Evolutionary conservation across 306 rosid genomes (phyloP).

Genomic region (Psophocarpus tetragonolobus): DNA sequence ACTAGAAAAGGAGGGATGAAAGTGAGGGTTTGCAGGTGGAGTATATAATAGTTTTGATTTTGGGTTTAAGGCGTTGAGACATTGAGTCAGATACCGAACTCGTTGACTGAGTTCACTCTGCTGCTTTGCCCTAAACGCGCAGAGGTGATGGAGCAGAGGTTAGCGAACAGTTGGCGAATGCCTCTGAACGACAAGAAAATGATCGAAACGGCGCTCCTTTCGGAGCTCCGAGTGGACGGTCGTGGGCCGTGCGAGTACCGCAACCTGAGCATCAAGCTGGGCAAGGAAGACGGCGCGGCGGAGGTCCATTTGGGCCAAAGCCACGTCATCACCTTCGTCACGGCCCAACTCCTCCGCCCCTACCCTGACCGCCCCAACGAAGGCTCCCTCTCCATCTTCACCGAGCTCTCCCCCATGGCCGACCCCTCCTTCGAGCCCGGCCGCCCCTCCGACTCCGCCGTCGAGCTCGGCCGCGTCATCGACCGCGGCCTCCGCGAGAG

Average conservation of each 20-base stretch:
- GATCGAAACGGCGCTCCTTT: slow-evolving; percentile 61
- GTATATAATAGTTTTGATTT: too few species aligned
- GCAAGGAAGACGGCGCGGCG: slow-evolving; percentile 66
- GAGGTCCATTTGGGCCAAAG: slow-evolving; percentile 84
- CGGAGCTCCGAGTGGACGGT: slow-evolving; percentile 78
- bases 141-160: slow-evolving; percentile 77
- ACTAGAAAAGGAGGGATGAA: too few species aligned
- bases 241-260: slow-evolving; percentile 88
- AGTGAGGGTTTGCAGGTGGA: too few species aligned
- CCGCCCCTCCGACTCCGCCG: slow-evolving; percentile 73
- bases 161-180: slow-evolving; percentile 64
- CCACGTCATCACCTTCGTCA: slow-evolving; percentile 71
- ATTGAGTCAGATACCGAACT: too few species aligned
- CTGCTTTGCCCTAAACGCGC: background rate
- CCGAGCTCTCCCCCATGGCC: slow-evolving; percentile 95
- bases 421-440: slow-evolving; percentile 92
- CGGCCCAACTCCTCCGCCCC: slow-evolving; percentile 74
- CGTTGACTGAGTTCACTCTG: background rate
- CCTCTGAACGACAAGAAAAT: slow-evolving; percentile 63
- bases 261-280: slow-evolving; percentile 63
- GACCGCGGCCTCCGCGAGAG: slow-evolving; percentile 94
- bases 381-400: slow-evolving; percentile 80
- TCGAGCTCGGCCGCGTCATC: slow-evolving; percentile 76
- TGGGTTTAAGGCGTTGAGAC: too few species aligned
- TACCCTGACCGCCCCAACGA: slow-evolving; percentile 86